Evolutionary conservation across 768 basidiomycete genomes (phyloP), one percentile per base, ranked within the genome.

Genomic region (Boletus pseudopeckii): DNA sequence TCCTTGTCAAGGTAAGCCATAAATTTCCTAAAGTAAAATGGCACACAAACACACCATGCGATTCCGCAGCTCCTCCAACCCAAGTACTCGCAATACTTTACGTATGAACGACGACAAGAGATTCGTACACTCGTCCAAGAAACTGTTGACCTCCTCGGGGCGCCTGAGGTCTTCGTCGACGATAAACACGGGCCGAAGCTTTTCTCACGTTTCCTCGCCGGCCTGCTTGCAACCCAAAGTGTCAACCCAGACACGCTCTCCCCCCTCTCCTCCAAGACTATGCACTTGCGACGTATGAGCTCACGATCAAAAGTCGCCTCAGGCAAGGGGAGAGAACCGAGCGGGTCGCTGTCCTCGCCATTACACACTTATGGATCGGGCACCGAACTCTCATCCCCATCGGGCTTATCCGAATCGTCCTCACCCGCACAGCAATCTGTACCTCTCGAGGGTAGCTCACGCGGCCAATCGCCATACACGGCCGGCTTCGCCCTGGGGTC

Each of bases 101-200:
- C 81, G 8, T 67, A 63, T 6, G 81, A 86, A 45, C 77, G 80
- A 52, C 83, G 88, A 22, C 62, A 73, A 17, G 81, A 85, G 55
- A 88, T 92, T 52, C 80, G 81, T 20, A 64, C 68, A 0, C 73
- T 83, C 22, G 87, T 93, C 0, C 81, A 85, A 63, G 76, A 77
- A 51, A 82, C 87, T 53, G 78, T 86, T 43, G 77, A 87, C 55
- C 76, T 90, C 1, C 77, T 92, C 5, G 79, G 80, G 4, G 82
- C 84, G 0, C 79, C 86, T 7, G 83, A 85, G 50, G 80, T 92
- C 17, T 84, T 85, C 18, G 78, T 92, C 54, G 91, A 93, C 69
- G 85, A 88, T 26, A 83, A 84, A 17, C 90, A 92, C 63, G 88
- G 86, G 0, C 90, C 90, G 1, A 86, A 83, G 65, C 73, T 92